Conservation (phyloP, 83 land plant genomes). For the Isoetes engelmannii region DNA sequence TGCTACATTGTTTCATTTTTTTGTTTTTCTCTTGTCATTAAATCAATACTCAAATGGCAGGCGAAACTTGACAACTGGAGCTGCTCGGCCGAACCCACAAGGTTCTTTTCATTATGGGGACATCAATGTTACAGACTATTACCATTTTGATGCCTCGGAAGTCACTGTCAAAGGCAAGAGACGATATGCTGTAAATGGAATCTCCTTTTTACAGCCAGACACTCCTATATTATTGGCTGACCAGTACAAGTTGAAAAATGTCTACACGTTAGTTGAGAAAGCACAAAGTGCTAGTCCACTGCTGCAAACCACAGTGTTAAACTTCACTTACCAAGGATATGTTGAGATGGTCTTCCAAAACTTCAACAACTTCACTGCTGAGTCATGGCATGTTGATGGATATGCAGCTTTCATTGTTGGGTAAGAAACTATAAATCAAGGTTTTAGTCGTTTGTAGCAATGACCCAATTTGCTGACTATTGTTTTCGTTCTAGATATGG, state of each 20-base stretch:
- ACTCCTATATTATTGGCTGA: conserved; percentile 88
- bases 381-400: conserved; percentile 75
- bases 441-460: background rate
- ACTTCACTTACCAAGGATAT: conserved; percentile 68
- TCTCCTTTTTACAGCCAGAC: conserved; percentile 49
- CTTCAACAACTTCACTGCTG: conserved; percentile 47
- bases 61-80: conserved; percentile 79
- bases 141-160: conserved; percentile 42
- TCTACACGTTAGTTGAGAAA: conserved; percentile 52
- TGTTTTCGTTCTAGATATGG: conserved; percentile 52
- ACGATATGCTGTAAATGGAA: conserved; percentile 58
- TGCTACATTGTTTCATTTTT: background rate
- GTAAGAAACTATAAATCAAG: conserved; percentile 28
- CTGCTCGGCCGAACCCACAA: conserved; percentile 93
- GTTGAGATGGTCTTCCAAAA: conserved; percentile 75
- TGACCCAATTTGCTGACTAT: background rate
- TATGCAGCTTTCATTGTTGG: conserved; percentile 85
- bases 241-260: conserved; percentile 39
- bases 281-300: conserved; percentile 45
- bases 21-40: background rate
- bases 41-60: conserved; percentile 24
- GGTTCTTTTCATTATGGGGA: conserved; percentile 84
- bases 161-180: conserved; percentile 48
- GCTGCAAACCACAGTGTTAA: conserved; percentile 55
- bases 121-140: conserved; percentile 67